Evolutionary conservation across 805 yeast species (phyloP).

Genomic region (Ogataea paradorogensis): DNA sequence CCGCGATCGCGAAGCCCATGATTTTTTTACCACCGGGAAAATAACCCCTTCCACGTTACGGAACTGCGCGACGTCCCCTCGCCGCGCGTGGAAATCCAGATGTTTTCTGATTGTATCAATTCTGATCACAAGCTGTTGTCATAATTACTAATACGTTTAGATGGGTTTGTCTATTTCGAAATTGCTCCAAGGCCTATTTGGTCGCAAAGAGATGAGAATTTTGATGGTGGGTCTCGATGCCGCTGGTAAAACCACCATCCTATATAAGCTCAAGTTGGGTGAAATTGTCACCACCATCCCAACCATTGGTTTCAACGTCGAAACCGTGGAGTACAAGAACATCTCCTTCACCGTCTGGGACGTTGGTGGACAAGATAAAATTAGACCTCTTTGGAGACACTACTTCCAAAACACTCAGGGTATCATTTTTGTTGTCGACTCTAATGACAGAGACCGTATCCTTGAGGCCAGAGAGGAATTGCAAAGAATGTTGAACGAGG

Average conservation of each 20-base stretch:
- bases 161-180: conserved; percentile 97
- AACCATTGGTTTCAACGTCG: conserved; percentile 96
- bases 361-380: conserved; percentile 99
- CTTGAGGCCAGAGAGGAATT: conserved; percentile 97
- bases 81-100: conserved; percentile 2
- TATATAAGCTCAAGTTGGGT: conserved; percentile 91
- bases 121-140: conserved; percentile 4
- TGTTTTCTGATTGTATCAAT: neutral
- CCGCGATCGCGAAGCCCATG: conserved; percentile 13
- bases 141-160: conserved; percentile 24
- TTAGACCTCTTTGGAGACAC: conserved; percentile 98
- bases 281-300: conserved; percentile 96
- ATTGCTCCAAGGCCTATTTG: conserved; percentile 91
- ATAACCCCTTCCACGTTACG: conserved; percentile 1
- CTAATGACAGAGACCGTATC: conserved; percentile 97
- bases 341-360: conserved; percentile 98
- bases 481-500: conserved; percentile 98
- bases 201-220: conserved; percentile 97
- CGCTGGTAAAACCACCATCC: conserved; percentile 97
- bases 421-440: conserved; percentile 95
- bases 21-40: conserved; percentile 3
- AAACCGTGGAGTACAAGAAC: conserved; percentile 96
- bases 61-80: neutral
- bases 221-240: conserved; percentile 98
- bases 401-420: conserved; percentile 99